Base-by-base conservation (phyloP, 1,284 basidiomycete species). In the Tausonia pullulans region DNA sequence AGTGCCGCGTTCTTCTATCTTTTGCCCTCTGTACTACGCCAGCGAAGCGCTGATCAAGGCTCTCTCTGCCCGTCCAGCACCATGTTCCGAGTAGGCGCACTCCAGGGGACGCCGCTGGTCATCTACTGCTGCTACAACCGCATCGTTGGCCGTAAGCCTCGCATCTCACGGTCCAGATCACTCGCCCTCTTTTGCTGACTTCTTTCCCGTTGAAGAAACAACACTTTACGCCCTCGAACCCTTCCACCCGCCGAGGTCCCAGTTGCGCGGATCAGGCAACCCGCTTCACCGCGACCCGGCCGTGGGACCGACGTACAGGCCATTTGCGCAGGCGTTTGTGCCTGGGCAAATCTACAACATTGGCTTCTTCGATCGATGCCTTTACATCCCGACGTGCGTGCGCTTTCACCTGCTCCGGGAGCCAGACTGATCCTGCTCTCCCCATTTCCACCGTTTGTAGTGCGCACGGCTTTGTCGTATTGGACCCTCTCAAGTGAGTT, bases 71-170 rank as follows among this genome's bases (percentile, higher is more conserved):
- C 43, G 13, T 44, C 44, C 9, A 41, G 43, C 4, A 5, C 45
- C 8, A 6, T 41, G 9, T 61, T 64, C 41, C 3, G 44, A 40
- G 50, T 57, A 5, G 59, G 53, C 3, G 14, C n/a, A 27, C 45
- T 49, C 2, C 41, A 48, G 14, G 56, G 50, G 3, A 14, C 3
- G 4, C 46, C 52, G 48, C 48, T 65, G 16, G 49, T 65, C 44
- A 27, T 61, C 41, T 65, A 61, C 54, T 51, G 58, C 14, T 43
- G 59, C 63, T 56, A 56, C 54, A 65, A 65, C 5, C 53, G 56
- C 2, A 48, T 65, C 2, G 40, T 49, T n/a, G 58, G 58, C n/a
- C 63, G 63, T 60, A 4, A 43, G 63, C 58, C n/a, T 27, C 27
- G 27, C 27, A 27, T 2, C 27, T 27, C 27, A 27, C 2, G 27